Evolutionary conservation across 176 grass and related monocot species (phyloP), one percentile per base, ranked within the genome.

Genomic region (Paspalum vaginatum): DNA sequence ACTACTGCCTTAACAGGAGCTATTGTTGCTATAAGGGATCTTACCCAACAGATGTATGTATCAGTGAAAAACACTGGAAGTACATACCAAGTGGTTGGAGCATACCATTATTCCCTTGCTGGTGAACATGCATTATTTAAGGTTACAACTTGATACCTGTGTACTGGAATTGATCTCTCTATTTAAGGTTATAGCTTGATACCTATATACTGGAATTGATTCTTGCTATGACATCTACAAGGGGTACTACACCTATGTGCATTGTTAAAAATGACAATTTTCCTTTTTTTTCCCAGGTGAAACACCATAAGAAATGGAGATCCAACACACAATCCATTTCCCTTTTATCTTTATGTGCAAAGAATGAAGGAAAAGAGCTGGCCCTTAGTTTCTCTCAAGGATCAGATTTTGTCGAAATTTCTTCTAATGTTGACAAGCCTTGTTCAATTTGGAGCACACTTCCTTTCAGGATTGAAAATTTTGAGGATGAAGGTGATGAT

Each of bases 21-120:
- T 84, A 90, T 95, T 68, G 90, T 95, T 65, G 82, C 85, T 63
- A 81, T 95, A 76, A 86, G 83, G 85, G 93, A 95, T 88, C 72
- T 95, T 83, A 73, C 88, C 59, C 90, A 92, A 51, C 93, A 95
- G 74, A 84, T 92, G 93, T 95, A 95, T 70, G 79, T 88, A 72
- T 85, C 90, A 66, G 63, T 92, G 42, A 91, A 95, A 86, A 78
- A 62, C 54, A 72, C 56, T 81, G 90, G 91, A 45, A 88, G 24
- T 21, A 92, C 87, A 11, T 88, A 85, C 78, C 54, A 66, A 78
- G 84, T 95, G 78, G 87, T 90, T 79, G 87, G 93, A 41, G 47
- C 85, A 58, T 69, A 83, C 74, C 93, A 95, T 88, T 92, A 95
- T 85, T 92, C 89, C 22, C 81, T 92, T 81, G 82, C 78, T 83